Evolutionary conservation across 768 basidiomycete species (phyloP).

Genomic region (Hortiboletus flavorubellus): DNA sequence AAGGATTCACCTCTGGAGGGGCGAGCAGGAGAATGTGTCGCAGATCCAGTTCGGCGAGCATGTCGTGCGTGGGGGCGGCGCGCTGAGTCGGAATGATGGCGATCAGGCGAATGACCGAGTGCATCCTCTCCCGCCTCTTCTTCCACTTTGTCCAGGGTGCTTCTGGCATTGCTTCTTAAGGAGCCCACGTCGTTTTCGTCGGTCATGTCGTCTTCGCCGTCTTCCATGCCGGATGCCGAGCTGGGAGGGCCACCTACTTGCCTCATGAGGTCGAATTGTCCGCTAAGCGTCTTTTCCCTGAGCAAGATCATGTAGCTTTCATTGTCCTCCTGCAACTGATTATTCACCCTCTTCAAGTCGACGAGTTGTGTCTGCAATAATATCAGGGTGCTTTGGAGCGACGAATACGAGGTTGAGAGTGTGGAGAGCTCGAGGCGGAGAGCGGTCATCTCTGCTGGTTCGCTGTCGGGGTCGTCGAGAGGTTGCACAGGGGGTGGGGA

Average conservation of each 20-base stretch:
- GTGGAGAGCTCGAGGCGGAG: conserved; percentile 82
- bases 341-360: conserved; percentile 86
- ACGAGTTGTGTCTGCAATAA: conserved; percentile 80
- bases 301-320: conserved; percentile 95
- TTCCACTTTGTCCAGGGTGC: conserved; percentile 60
- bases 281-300: conserved; percentile 86
- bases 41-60: conserved; percentile 54
- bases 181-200: conserved; percentile 51
- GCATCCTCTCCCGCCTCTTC: conserved; percentile 45
- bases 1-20: conserved; percentile 71
- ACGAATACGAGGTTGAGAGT: conserved; percentile 79
- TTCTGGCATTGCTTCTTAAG: conserved; percentile 54
- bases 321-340: conserved; percentile 90
- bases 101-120: conserved; percentile 37
- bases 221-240: conserved; percentile 38
- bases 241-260: conserved; percentile 54
- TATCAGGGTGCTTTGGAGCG: conserved; percentile 79
- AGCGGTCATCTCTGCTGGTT: conserved; percentile 86
- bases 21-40: conserved; percentile 42
- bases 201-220: conserved; percentile 30
- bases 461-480: conserved; percentile 61
- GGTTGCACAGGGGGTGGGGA: conserved; percentile 39
- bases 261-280: conserved; percentile 76
- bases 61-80: conserved; percentile 43
- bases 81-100: conserved; percentile 35